Evolutionary conservation across 495 filamentous ascomycete genomes (phyloP).

Genomic region (Pyrenopolyporus hunteri): DNA sequence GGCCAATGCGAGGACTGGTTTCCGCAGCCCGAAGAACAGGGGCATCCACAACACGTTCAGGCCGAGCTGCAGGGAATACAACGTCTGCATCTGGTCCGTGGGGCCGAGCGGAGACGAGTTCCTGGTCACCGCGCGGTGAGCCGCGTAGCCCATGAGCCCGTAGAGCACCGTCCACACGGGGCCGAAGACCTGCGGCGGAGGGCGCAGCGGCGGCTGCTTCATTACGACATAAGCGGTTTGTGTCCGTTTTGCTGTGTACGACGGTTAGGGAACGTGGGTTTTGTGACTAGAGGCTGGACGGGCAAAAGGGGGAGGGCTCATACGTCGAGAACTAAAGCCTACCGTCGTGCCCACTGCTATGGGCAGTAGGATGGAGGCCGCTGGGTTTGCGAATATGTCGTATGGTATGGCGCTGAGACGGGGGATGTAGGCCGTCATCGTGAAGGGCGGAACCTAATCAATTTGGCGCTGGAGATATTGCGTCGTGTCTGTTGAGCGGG

Average conservation of each 20-base stretch:
- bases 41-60: conserved; percentile 94
- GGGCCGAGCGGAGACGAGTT: conserved; percentile 38
- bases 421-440: conserved; percentile 71
- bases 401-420: conserved; percentile 64
- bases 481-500: not conserved
- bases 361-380: conserved; percentile 72
- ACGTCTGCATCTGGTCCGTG: conserved; percentile 50
- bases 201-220: conserved; percentile 79
- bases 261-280: too few relatives aligned
- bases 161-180: conserved; percentile 89
- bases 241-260: conserved; percentile 57
- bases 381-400: conserved; percentile 66
- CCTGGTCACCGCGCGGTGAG: conserved; percentile 65
- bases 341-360: conserved; percentile 67
- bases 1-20: conserved; percentile 72
- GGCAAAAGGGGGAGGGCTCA: conserved; percentile 17
- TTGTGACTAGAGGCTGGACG: not conserved
- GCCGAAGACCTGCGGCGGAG: conserved; percentile 80
- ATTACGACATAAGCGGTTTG: conserved; percentile 68
- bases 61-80: conserved; percentile 84
- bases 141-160: conserved; percentile 85
- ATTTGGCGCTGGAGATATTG: not conserved
- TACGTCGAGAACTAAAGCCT: conserved; percentile 66
- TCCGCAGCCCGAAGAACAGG: conserved; percentile 78
- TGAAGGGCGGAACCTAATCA: conserved; percentile 19